Percentiles rank a stretch among this genome's conserved stretches.
phyloP scores from a whole-genome alignment of 768 basidiomycete species.

The Lactifluus volemus region DNA sequence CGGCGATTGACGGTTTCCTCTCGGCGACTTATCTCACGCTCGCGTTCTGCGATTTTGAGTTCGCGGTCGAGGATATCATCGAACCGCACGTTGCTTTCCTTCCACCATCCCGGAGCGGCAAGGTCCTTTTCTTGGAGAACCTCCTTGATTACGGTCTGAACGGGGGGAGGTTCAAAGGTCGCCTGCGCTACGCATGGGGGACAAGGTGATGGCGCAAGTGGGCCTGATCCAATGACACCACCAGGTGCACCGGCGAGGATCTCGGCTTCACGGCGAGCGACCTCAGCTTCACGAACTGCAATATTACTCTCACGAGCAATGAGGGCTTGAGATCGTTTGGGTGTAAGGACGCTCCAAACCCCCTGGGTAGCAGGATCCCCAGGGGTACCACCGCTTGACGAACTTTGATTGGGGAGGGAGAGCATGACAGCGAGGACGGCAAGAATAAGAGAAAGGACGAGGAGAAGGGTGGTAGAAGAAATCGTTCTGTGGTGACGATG shows the following conservation, averaged over 20 bases:
- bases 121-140: slow-evolving; percentile 76
- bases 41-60: slow-evolving; percentile 75
- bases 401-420: slow-evolving; percentile 57
- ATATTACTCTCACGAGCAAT: slow-evolving; percentile 73
- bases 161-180: slow-evolving; percentile 44
- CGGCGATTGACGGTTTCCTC: slow-evolving; percentile 80
- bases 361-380: slow-evolving; percentile 34
- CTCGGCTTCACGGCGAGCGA: slow-evolving; percentile 83
- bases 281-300: slow-evolving; percentile 78
- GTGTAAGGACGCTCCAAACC: slow-evolving; percentile 66
- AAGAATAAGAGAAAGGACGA: slow-evolving; percentile 76
- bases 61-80: slow-evolving; percentile 82
- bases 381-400: slow-evolving; percentile 26
- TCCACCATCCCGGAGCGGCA: slow-evolving; percentile 73
- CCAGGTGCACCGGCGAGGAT: slow-evolving; percentile 76
- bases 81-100: slow-evolving; percentile 54
- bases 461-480: slow-evolving; percentile 80
- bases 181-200: slow-evolving; percentile 53
- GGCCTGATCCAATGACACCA: slow-evolving; percentile 54
- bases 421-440: slow-evolving; percentile 90
- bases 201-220: slow-evolving; percentile 34
- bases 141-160: slow-evolving; percentile 81
- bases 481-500: slow-evolving; percentile 80
- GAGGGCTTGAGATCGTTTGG: slow-evolving; percentile 74
- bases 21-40: slow-evolving; percentile 78